phyloP scores from a whole-genome alignment of 129 eudicot genomes.

The Pseudognaphalium luteoalbum region DNA sequence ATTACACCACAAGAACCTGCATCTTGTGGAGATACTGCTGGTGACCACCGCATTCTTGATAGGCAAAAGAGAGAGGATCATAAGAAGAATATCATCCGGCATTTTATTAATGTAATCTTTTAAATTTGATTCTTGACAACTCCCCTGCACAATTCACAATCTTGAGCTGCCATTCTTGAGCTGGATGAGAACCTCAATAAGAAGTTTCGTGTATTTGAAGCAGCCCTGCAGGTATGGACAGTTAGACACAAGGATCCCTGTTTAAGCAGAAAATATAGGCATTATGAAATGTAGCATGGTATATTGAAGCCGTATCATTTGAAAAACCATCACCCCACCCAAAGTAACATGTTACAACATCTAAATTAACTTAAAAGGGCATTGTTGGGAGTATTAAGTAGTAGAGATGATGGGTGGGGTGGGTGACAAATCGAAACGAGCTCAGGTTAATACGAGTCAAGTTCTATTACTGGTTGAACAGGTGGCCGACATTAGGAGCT shows the following conservation, averaged over 20 bases:
- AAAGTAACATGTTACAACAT: not conserved
- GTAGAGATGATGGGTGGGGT: too few species aligned
- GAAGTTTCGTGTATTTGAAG: slow-evolving; percentile 81
- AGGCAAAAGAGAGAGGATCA: slow-evolving; percentile 34
- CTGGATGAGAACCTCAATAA: slow-evolving; percentile 82
- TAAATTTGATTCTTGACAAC: not conserved
- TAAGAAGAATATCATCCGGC: slow-evolving; percentile 43
- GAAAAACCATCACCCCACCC: not conserved
- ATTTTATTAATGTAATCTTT: slow-evolving; percentile 30
- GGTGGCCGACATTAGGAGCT: too few species aligned
- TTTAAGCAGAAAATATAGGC: not conserved
- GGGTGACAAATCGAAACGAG: too few species aligned
- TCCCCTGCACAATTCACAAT: not conserved
- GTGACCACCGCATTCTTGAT: slow-evolving; percentile 43
- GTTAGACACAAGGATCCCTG: not conserved
- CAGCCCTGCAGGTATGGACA: slow-evolving; percentile 78
- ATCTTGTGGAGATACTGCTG: slow-evolving; percentile 28
- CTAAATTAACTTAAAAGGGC: not conserved
- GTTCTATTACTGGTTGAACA: too few species aligned
- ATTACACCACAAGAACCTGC: slow-evolving; percentile 39
- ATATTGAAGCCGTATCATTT: not conserved
- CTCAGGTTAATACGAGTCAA: too few species aligned
- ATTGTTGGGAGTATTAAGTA: too few species aligned
- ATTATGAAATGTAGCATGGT: slow-evolving; percentile 15
- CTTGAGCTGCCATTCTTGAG: slow-evolving; percentile 95